phyloP scores from a whole-genome alignment of 164 flowering plant genomes.

The Umbilicus rupestris region DNA sequence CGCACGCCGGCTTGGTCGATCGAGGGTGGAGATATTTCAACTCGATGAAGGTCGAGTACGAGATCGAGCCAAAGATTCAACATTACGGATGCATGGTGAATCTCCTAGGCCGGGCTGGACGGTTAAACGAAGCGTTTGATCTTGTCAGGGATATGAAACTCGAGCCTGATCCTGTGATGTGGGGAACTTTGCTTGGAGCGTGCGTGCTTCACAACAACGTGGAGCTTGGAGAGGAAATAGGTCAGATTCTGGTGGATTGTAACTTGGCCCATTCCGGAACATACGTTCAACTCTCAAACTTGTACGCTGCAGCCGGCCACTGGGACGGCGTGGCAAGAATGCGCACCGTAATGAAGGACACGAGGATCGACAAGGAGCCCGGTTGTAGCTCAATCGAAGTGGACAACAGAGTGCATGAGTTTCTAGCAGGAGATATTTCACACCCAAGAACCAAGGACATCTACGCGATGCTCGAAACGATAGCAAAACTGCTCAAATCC shows the following conservation, averaged over 20 bases:
- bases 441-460: constrained; percentile 59
- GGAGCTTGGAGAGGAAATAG: constrained; percentile 48
- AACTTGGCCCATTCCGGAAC: constrained; percentile 58
- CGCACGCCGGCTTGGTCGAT: constrained; percentile 51
- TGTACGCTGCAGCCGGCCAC: constrained; percentile 52
- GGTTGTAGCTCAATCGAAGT: constrained; percentile 78
- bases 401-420: constrained; percentile 49
- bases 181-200: constrained; percentile 65
- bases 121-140: constrained; percentile 51
- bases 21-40: constrained; percentile 44
- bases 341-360: constrained; percentile 60
- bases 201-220: constrained; percentile 51
- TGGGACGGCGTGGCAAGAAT: constrained; percentile 61
- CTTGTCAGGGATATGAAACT: constrained; percentile 46
- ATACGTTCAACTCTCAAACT: constrained; percentile 66
- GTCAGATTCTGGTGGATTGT: constrained; percentile 29
- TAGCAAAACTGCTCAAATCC: constrained; percentile 35
- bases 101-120: constrained; percentile 71
- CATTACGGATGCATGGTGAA: constrained; percentile 91
- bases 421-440: constrained; percentile 59
- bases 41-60: constrained; percentile 40
- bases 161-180: constrained; percentile 47
- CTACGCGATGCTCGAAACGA: constrained; percentile 50
- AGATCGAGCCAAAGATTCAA: constrained; percentile 64
- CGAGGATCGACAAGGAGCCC: constrained; percentile 52